These are phyloP conservation scores for Lunasporangiospora selenospora DNA, from an alignment of 192 early-diverging fungal species.

Conservation along the genomic window DNA sequence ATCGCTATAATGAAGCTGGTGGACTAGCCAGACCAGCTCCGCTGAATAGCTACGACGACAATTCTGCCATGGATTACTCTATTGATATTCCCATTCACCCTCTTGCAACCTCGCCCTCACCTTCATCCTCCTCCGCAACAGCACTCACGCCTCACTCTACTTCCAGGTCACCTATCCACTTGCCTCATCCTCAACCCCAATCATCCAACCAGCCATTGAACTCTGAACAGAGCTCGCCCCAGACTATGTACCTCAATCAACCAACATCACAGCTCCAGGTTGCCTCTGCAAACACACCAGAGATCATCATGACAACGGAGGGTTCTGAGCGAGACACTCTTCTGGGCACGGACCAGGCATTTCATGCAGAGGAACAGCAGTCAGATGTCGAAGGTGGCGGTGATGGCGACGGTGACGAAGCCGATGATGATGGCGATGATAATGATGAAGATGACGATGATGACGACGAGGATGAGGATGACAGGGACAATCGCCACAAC, in stretches of 20 bases:
- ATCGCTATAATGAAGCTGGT: not conserved
- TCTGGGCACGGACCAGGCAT: not conserved
- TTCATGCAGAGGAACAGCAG: too few species aligned
- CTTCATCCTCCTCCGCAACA: not conserved
- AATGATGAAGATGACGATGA: constrained; percentile 4
- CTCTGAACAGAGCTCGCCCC: constrained; percentile 21
- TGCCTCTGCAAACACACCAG: constrained; percentile 14
- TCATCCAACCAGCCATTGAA: constrained; percentile 21
- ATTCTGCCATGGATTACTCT: constrained; percentile 11
- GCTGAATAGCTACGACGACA: not conserved
- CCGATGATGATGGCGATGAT: not conserved
- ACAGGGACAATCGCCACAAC: too few species aligned
- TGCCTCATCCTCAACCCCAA: not conserved
- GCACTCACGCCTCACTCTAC: not conserved
- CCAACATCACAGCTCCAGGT: not conserved
- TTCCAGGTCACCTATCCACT: too few species aligned
- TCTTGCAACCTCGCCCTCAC: constrained; percentile 3
- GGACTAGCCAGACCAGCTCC: constrained; percentile 2
- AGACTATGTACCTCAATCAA: not conserved
- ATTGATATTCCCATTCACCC: constrained; percentile 12
- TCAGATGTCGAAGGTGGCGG: not conserved
- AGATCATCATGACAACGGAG: constrained; percentile 24
- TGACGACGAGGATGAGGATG: not conserved
- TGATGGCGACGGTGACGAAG: not conserved
- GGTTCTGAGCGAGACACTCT: not conserved